Conservation (phyloP, 208 protist genomes). For the Novymonas esmeraldas region DNA sequence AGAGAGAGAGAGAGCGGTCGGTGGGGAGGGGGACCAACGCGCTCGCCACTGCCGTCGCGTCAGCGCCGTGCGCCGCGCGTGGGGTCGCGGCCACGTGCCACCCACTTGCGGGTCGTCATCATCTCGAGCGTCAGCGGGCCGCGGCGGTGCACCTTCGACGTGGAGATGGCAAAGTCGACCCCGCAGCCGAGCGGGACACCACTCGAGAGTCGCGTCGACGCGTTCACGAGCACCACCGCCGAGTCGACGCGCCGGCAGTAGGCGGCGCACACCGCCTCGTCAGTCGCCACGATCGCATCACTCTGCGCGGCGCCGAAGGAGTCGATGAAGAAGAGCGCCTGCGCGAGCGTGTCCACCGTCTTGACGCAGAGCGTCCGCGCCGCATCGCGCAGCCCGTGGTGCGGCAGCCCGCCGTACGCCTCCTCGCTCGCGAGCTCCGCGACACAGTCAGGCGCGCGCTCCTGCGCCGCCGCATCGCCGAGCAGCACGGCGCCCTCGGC, state of each 20-base stretch:
- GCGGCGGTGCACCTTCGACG: slow-evolving; percentile 56
- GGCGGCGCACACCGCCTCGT: slow-evolving; percentile 34
- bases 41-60: not conserved
- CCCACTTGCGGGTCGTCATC: slow-evolving; percentile 50
- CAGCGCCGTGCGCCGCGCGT: slow-evolving; percentile 34
- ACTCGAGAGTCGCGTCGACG: slow-evolving; percentile 57
- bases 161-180: slow-evolving; percentile 54
- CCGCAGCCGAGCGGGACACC: slow-evolving; percentile 58
- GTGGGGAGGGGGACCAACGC: not conserved
- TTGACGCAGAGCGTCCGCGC: slow-evolving; percentile 47
- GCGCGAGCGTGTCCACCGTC: slow-evolving; percentile 45
- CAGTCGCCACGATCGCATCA: slow-evolving; percentile 57
- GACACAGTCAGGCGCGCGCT: slow-evolving; percentile 41
- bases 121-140: slow-evolving; percentile 50
- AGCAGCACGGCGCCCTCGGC: slow-evolving; percentile 38
- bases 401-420: slow-evolving; percentile 49
- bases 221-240: slow-evolving; percentile 57
- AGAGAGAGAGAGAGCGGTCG: not conserved
- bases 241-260: slow-evolving; percentile 51
- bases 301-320: slow-evolving; percentile 60
- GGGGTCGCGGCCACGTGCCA: slow-evolving; percentile 34
- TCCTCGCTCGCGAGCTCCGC: slow-evolving; percentile 49
- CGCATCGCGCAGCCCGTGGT: slow-evolving; percentile 37
- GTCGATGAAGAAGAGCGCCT: slow-evolving; percentile 61
- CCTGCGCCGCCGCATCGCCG: slow-evolving; percentile 39